A percentile compares a stretch with the other conserved stretches of the same genome.
phyloP scores from a whole-genome alignment of 2,329 filamentous ascomycete genomes.

The Scortechinia acanthostroma region DNA sequence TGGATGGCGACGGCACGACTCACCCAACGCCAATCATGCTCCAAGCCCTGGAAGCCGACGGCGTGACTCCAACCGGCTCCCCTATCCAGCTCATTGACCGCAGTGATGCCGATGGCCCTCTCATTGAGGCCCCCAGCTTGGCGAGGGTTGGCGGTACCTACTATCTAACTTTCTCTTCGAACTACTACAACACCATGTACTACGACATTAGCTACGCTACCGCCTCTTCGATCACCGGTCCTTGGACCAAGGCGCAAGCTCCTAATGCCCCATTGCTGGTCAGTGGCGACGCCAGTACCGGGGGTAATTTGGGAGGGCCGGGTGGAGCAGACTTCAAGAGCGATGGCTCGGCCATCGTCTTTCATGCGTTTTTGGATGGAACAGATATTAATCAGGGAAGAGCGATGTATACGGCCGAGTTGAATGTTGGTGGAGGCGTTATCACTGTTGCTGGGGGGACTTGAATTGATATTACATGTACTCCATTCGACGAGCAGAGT shows the following conservation, averaged over 20 bases:
- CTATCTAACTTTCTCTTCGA: conserved; percentile 34
- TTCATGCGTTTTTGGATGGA: neutral
- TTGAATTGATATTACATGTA: too few species aligned
- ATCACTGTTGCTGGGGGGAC: too few species aligned
- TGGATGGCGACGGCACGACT: conserved; percentile 12
- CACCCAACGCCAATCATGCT: conserved; percentile 28
- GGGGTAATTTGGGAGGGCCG: neutral
- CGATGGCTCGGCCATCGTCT: neutral
- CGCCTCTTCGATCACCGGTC: neutral
- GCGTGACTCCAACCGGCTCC: conserved; percentile 26
- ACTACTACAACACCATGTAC: conserved; percentile 27
- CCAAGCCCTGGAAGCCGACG: conserved; percentile 25
- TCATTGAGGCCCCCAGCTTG: conserved; percentile 35
- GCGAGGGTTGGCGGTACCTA: conserved; percentile 26
- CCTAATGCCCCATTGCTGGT: neutral
- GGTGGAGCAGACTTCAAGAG: neutral
- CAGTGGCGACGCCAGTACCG: neutral
- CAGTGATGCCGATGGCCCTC: conserved; percentile 12
- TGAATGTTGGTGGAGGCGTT: neutral
- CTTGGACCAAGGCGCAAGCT: neutral
- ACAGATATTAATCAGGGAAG: neutral
- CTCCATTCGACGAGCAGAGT: too few species aligned
- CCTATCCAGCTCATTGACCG: conserved; percentile 16
- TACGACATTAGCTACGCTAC: conserved; percentile 35
- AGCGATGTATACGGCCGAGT: neutral